Base-by-base conservation (phyloP, 1,284 basidiomycete genomes). In the Trametes pubescens region DNA sequence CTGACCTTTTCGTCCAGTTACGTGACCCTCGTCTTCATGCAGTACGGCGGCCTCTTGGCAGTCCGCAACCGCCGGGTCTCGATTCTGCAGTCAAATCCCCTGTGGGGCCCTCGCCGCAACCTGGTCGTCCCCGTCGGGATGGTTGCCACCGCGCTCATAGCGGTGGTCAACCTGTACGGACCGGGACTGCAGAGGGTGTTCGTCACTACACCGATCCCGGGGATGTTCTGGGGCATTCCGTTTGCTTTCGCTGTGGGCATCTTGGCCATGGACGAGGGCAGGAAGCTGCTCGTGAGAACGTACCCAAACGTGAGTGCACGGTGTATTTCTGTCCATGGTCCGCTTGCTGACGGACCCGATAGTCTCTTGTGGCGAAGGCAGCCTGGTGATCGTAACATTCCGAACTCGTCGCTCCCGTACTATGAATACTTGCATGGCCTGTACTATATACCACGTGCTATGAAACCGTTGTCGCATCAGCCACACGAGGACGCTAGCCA, bases 21-120 rank as follows among this genome's bases (percentile, higher is more conserved):
- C 46, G 84, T 91, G 53, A 67, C 71, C 7, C 69, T 72, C 49
- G 71, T 72, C 6, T 80, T 89, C 64, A 87, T 88, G 82, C 90
- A 91, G 77, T 90, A 85, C 81, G 86, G 81, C 68, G 76, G 69
- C 43, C 72, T 72, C 26, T 57, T 64, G 10, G 26, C 57, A 7
- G 60, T 62, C 26, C 64, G 65, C 26, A 65, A 66, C 52, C 56
- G 58, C 21, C 67, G 67, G 38, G 63, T 63, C 10, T 69, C 61
- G 7, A 62, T 68, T 22, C 60, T 68, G 38, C 61, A 67, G 57
- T 67, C 68, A 4, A 69, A 59, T 55, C 62, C 56, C 14, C 38
- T 68, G 54, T 78, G 83, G 69, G 87, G 84, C 66, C 75, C 84
- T 9, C 82, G 81, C 52, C 71, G 58, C 22, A 81, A 81, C 65